These are phyloP conservation scores for Ceratobasidium sp. DNA, from an alignment of 1,284 basidiomycete species.

Conservation along the genomic window DNA sequence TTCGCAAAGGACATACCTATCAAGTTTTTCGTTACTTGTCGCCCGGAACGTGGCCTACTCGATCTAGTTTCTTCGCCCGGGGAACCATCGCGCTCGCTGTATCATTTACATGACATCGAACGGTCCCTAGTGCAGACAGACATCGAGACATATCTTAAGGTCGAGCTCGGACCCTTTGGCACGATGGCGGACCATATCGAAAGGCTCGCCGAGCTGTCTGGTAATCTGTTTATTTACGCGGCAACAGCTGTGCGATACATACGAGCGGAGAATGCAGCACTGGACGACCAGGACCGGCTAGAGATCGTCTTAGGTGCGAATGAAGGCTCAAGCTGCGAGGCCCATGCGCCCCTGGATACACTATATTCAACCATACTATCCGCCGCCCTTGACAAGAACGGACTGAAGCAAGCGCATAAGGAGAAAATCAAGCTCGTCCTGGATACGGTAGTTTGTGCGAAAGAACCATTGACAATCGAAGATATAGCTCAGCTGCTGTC, in stretches of 20 bases:
- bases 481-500: neutral
- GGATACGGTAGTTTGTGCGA: neutral
- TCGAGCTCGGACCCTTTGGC: neutral
- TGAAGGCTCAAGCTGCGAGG: neutral
- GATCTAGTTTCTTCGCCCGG: neutral
- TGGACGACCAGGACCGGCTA: neutral
- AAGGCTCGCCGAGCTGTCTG: neutral
- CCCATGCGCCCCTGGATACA: neutral
- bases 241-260: conserved; percentile 20
- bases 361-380: neutral
- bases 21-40: conserved; percentile 16
- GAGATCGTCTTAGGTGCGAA: neutral
- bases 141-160: conserved; percentile 23
- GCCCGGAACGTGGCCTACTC: neutral
- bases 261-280: neutral
- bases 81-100: neutral
- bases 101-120: conserved; percentile 41
- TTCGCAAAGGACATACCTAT: neutral
- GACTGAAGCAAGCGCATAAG: neutral
- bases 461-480: neutral
- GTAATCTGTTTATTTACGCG: conserved; percentile 23
- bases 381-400: neutral
- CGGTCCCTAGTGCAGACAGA: conserved; percentile 33
- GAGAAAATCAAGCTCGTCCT: neutral
- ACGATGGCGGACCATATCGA: neutral